Conservation (phyloP, 2,329 filamentous ascomycete species). For the Stagonosporopsis rhizophila region DNA sequence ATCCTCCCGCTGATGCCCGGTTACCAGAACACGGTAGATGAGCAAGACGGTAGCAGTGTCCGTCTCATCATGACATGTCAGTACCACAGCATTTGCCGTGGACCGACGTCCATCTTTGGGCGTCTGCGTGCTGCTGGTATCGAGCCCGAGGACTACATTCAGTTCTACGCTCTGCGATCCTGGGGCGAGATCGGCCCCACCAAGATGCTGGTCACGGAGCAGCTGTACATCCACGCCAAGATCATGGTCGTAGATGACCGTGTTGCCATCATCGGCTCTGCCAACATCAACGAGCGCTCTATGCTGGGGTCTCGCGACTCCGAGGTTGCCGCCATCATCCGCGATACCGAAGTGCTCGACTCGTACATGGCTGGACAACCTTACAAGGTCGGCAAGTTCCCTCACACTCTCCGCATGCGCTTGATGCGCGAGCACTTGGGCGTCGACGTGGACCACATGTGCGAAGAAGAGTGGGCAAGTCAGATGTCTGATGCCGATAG, state of each 20-base stretch:
- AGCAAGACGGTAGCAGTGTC: conserved; percentile 92
- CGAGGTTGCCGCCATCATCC: conserved; percentile 86
- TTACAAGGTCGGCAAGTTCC: conserved; percentile 89
- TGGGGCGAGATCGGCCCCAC: conserved; percentile 90
- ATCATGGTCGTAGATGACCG: conserved; percentile 95
- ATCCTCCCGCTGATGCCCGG: conserved; percentile 97
- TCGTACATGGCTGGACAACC: conserved; percentile 90
- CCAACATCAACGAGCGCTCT: conserved; percentile 98
- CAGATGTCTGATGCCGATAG: conserved; percentile 67
- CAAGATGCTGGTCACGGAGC: conserved; percentile 87
- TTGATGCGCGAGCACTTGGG: conserved; percentile 97
- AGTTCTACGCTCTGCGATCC: conserved; percentile 89
- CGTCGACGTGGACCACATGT: conserved; percentile 88
- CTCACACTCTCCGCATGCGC: conserved; percentile 89
- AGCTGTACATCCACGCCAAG: conserved; percentile 98
- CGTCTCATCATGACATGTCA: conserved; percentile 97
- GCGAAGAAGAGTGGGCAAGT: conserved; percentile 45
- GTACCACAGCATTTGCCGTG: conserved; percentile 93
- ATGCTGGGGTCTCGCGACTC: conserved; percentile 93
- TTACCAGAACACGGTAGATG: conserved; percentile 95
- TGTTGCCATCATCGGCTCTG: conserved; percentile 91
- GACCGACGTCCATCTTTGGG: conserved; percentile 90
- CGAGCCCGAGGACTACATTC: conserved; percentile 92
- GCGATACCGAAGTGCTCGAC: conserved; percentile 90
- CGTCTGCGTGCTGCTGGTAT: conserved; percentile 80